Conservation (phyloP, 345 rosid genomes). For the Dovyalis caffra region DNA sequence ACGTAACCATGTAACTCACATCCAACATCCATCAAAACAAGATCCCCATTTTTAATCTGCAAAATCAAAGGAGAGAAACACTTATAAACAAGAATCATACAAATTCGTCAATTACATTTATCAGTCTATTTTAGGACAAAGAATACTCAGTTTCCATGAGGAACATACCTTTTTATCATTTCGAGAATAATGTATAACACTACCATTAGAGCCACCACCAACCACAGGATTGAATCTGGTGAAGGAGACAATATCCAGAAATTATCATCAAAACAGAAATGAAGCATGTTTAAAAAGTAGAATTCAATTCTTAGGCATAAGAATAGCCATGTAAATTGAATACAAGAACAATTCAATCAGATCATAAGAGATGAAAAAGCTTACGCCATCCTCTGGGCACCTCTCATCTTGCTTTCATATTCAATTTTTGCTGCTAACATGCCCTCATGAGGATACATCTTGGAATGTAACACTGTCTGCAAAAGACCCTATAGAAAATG, state of each 20-base stretch:
- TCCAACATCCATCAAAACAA: conserved; percentile 96
- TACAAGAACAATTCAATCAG: background rate
- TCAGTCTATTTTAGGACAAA: background rate
- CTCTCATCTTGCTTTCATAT: conserved; percentile 88
- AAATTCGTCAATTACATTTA: conserved; percentile 1
- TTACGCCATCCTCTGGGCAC: conserved; percentile 99
- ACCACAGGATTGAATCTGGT: conserved; percentile 91
- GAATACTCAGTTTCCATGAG: background rate
- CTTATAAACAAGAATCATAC: background rate
- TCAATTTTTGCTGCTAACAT: conserved; percentile 79
- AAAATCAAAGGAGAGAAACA: conserved; percentile 5
- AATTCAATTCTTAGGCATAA: background rate
- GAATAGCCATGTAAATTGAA: background rate
- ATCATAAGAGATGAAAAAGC: conserved; percentile 33
- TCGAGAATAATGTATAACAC: conserved; percentile 90
- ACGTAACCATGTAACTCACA: conserved; percentile 95
- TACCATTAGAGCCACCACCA: conserved; percentile 90
- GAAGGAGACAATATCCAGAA: conserved; percentile 9
- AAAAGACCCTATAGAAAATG: conserved; percentile 60
- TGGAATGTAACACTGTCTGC: conserved; percentile 89
- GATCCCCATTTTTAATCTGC: conserved; percentile 80
- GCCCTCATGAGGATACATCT: conserved; percentile 66
- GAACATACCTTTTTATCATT: conserved; percentile 82
- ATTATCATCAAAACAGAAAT: conserved; percentile 4
- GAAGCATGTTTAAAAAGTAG: background rate